These are phyloP conservation scores for Trebouxia sp. DNA, from an alignment of 139 green algal species.

Conservation along the genomic window DNA sequence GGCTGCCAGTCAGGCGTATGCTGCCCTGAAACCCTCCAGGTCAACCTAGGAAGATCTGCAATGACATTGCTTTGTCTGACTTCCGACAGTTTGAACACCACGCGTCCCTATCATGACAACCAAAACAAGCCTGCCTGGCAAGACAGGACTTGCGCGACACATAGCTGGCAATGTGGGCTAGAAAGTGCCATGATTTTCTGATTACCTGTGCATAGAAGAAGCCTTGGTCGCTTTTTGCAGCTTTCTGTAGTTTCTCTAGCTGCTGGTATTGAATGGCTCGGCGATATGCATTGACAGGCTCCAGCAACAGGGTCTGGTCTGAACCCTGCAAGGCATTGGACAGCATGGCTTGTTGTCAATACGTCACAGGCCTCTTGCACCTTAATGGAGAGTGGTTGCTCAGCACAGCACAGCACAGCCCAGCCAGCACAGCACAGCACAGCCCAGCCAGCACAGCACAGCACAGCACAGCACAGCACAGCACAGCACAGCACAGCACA, in stretches of 20 bases:
- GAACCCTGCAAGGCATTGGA: conserved; percentile 29
- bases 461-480: conserved; percentile 22
- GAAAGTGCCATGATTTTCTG: not conserved
- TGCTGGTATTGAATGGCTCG: conserved; percentile 69
- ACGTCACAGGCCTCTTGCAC: too few relatives aligned
- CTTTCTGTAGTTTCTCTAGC: conserved; percentile 50
- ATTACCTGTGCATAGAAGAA: conserved; percentile 41
- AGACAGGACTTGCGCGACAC: too few relatives aligned
- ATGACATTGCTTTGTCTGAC: too few relatives aligned
- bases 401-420: not conserved
- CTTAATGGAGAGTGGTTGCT: too few relatives aligned
- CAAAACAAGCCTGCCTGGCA: too few relatives aligned
- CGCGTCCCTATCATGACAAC: too few relatives aligned
- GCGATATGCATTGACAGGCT: conserved; percentile 54
- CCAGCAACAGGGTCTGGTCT: conserved; percentile 45
- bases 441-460: conserved; percentile 6
- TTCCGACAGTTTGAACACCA: too few relatives aligned
- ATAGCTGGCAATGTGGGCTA: not conserved
- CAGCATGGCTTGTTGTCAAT: too few relatives aligned
- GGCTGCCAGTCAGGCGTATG: not conserved
- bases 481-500: conserved; percentile 9
- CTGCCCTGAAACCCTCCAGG: too few relatives aligned
- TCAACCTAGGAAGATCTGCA: too few relatives aligned
- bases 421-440: not conserved
- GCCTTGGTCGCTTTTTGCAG: conserved; percentile 29